Base-by-base conservation (phyloP, 139 green algal species). In the Chlamydomonas sp. region DNA sequence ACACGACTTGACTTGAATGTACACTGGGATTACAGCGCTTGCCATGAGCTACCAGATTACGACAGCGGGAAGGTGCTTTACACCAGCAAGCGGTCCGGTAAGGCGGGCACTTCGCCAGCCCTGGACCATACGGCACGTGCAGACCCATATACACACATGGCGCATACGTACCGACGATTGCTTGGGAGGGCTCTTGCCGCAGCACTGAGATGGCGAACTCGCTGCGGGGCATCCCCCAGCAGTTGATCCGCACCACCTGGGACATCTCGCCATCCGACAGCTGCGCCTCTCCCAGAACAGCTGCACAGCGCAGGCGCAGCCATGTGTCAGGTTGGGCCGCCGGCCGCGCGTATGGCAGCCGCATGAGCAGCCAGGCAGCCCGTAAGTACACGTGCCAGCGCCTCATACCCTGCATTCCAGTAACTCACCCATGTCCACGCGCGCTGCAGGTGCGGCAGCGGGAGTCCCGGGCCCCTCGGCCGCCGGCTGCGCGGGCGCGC, bases 101-200 rank as follows among this genome's bases (percentile, higher is more conserved):
- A 49, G 31, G 31, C 31, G 31, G 31, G 31, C 31, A 49, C 66
- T 77, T 64, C 64, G 14, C 49, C 49, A n/a, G 20, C 31, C 79
- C 5, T 58, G 3, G 6, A 17, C 15, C 20, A 74, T 67, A 15
- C 63, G 20, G 6, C 75, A 62, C 0, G 2, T 63, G n/a, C 49
- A 64, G 7, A 31, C 1, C 67, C 67, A 64, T 1, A 67, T 17
- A 69, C 4, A n/a, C 82, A 74, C 14, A 49, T 49, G 60, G 7
- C 57, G 67, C 63, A 12, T 0, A 17, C 88, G 20, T 77, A 91
- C 88, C 88, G 5, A 91, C 78, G 77, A 88, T 64, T 0, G 82
- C 85, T 66, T 82, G 14, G 10, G 31, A 75, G 16, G 58, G 49
- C 81, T 91, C 77, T n/a, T n/a, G 6, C 61, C 88, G 17, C 74